Evolutionary conservation across 257 asterid genomes (phyloP).

Genomic region (Solanum bulbocastanum): DNA sequence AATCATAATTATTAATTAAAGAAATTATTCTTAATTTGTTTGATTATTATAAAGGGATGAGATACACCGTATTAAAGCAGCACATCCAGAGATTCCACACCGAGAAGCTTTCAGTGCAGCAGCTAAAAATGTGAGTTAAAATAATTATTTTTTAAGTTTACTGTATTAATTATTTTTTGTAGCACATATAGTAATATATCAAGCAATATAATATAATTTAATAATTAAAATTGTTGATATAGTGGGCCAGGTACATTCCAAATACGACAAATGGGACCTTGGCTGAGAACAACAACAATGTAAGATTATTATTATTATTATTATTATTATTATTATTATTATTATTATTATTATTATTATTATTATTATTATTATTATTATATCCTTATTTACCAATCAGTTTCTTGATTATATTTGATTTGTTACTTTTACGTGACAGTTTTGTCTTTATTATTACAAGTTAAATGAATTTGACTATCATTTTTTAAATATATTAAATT

Average conservation of each 20-base stretch:
- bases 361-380: background rate
- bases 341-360: background rate
- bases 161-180: background rate
- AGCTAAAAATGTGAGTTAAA: slow-evolving; percentile 70
- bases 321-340: background rate
- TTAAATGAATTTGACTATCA: background rate
- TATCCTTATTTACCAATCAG: background rate
- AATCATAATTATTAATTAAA: background rate
- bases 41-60: slow-evolving; percentile 47
- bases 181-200: too few species aligned
- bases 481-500: background rate
- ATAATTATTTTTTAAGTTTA: background rate
- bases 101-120: slow-evolving; percentile 98
- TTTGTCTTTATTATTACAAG: background rate
- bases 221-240: background rate
- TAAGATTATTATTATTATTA: slow-evolving; percentile 10
- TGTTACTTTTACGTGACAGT: background rate
- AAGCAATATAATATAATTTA: background rate
- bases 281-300: slow-evolving; percentile 30
- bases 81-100: slow-evolving; percentile 90
- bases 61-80: slow-evolving; percentile 87
- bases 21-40: background rate
- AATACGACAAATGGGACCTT: slow-evolving; percentile 37
- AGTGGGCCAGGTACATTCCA: slow-evolving; percentile 98
- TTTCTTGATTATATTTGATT: background rate